Evolutionary conservation across 1,284 basidiomycete species (phyloP).

Genomic region (Tylopilus orsonianus): DNA sequence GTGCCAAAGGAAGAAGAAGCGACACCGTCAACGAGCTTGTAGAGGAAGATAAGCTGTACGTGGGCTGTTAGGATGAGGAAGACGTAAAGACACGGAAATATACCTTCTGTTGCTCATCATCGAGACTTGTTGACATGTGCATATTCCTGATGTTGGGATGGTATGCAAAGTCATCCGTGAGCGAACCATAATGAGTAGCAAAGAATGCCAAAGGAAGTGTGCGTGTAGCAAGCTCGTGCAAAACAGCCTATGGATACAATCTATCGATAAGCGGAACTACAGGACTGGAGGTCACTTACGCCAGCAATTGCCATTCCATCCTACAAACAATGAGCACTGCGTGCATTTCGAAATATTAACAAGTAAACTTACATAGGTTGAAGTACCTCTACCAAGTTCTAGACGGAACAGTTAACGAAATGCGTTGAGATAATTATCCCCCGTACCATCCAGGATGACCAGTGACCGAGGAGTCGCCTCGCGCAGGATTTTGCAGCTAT

Average conservation of each 20-base stretch:
- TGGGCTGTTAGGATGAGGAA: background rate
- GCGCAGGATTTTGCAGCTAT: slow-evolving; percentile 85
- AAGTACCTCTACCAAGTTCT: slow-evolving; percentile 90
- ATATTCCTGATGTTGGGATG: slow-evolving; percentile 92
- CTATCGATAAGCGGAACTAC: slow-evolving; percentile 8
- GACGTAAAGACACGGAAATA: slow-evolving; percentile 12
- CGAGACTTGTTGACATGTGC: slow-evolving; percentile 92
- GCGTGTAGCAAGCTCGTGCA: slow-evolving; percentile 90
- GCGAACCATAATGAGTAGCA: slow-evolving; percentile 84
- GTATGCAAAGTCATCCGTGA: slow-evolving; percentile 85
- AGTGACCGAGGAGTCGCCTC: slow-evolving; percentile 90
- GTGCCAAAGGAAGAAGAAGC: slow-evolving; percentile 93
- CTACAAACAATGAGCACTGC: slow-evolving; percentile 37
- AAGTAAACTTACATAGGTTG: slow-evolving; percentile 65
- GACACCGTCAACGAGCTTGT: slow-evolving; percentile 87
- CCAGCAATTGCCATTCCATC: slow-evolving; percentile 96
- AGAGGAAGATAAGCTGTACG: slow-evolving; percentile 81
- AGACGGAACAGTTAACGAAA: slow-evolving; percentile 12
- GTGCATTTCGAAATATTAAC: slow-evolving; percentile 20
- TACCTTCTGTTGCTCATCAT: slow-evolving; percentile 86
- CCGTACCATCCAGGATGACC: slow-evolving; percentile 90
- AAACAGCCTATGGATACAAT: slow-evolving; percentile 61
- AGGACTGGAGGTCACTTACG: slow-evolving; percentile 40
- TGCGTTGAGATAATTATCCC: background rate
- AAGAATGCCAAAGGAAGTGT: slow-evolving; percentile 85